Evolutionary conservation across 2,329 filamentous ascomycete genomes (phyloP), one percentile per base, ranked within the genome.

Genomic region (Monosporascus sp.): DNA sequence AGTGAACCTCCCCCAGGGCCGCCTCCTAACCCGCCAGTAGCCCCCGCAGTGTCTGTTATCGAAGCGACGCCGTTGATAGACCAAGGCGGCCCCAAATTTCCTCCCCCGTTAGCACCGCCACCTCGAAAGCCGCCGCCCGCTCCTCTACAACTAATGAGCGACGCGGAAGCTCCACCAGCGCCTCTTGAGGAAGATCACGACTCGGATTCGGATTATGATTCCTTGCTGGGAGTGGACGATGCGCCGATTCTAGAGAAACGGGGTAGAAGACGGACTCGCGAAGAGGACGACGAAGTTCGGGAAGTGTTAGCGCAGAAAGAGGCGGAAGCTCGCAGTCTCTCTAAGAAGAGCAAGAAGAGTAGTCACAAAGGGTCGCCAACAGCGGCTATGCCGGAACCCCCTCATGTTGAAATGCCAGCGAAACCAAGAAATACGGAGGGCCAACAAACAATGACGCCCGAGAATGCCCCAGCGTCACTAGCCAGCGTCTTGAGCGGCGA

Each of bases 51-150:
- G 35, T 64, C 74, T 5, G 55, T 75, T 7, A 69, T 73, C 27
- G 74, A 78, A 54, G 69, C 78, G 14, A 75, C 73, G 1, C 72
- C 77, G 2, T 67, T 70, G 38, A 60, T 73, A 15, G 74, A 79
- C 36, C 74, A 78, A 27, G 74, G 72, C 3, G 63, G 77, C 5
- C 67, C 72, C 9, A 76, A 78, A 55, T 85, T 84, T 54, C 76
- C 80, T 17, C 72, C 76, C 8, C 72, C 74, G 5, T 75, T 79
- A 9, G 77, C 80, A 2, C 79, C 84, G 1, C 85, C 87, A 15
- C 81, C 82, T 49, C 82, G 92, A 55, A 97, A 96, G 69, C 83
- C 87, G 6, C 91, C 92, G 3, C 93, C 93, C 47, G 89, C 90
- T 14, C 92, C 93, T 2, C 71, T 97, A 51, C 86, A 92, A 65